Base-by-base conservation (phyloP, 139 green algal species). In the Zygnema circumcarinatum region DNA sequence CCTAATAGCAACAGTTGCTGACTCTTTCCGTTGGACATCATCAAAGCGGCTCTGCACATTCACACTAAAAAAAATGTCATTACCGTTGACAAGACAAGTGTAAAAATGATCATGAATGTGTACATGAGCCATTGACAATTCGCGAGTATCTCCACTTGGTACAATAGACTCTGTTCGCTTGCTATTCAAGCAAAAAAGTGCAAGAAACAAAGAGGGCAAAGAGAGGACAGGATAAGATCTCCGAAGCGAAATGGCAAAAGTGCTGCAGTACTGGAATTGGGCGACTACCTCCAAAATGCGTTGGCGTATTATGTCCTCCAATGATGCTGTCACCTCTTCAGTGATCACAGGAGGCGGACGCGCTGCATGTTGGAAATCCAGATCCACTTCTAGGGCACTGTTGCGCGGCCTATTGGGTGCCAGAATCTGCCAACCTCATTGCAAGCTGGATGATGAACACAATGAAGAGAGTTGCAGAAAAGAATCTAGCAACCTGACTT, bases 361-460 rank as follows among this genome's bases (percentile, higher is more conserved):
- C 72, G 93, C 80, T 1, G 94, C 95, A 35, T 94, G 95, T 68
- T 99, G 95, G 92, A 98, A 99, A 75, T 99, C 96, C 76, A 99
- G 86, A 88, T 99, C 97, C 2, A 97, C 85, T 87, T 97, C 96
- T 85, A 99, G 90, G 0, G 94, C 96, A 36, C 92, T 96, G 94
- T 99, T 98, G 62, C 97, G 81, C 1, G 97, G 97, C 33, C 89
- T 79, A 21, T 88, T 73, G 0, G 21, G 69, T 72, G 90, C 96
- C 3, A 72, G 74, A 22, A 83, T 29, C 54, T 41, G 29, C 31
- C 21, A 81, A 38, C 76, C 41, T 72, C 41, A n/a, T n/a, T n/a
- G n/a, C 73, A 25, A 54, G 67, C 25, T 25, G 20, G n/a, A 52
- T 52, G 22, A 31, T 22, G 20, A 76, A 84, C 16, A 84, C 78